These are phyloP conservation scores for Pleurotus sapidus DNA, from an alignment of 768 basidiomycete species.

Conservation along the genomic window DNA sequence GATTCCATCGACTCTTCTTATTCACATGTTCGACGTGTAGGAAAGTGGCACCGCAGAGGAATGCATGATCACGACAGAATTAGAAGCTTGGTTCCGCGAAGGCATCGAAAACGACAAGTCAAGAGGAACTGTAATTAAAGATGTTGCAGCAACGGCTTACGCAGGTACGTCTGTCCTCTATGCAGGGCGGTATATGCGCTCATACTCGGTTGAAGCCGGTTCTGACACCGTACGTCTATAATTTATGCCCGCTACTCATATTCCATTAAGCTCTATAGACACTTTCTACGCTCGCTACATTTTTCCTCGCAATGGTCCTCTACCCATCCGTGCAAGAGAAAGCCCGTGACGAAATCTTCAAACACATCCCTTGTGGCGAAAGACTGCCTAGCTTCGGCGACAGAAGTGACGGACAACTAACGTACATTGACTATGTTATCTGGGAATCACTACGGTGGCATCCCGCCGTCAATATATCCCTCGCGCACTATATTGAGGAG, in stretches of 20 bases:
- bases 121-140: conserved; percentile 14
- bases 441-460: conserved; percentile 18
- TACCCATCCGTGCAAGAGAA: conserved; percentile 17
- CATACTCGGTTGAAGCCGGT: conserved; percentile 6
- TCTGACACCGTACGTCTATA: conserved; percentile 15
- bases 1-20: neutral
- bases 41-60: conserved; percentile 36
- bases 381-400: conserved; percentile 26
- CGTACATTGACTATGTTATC: conserved; percentile 17
- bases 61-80: conserved; percentile 4
- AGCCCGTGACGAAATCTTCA: conserved; percentile 23
- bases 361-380: conserved; percentile 19
- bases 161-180: conserved; percentile 16
- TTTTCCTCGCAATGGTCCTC: conserved; percentile 16
- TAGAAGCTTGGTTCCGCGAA: conserved; percentile 4
- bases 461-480: conserved; percentile 11
- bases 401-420: conserved; percentile 10
- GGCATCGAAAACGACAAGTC: neutral
- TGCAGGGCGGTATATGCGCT: neutral
- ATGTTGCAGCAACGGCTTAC: conserved; percentile 26
- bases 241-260: neutral
- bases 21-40: conserved; percentile 18
- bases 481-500: conserved; percentile 12
- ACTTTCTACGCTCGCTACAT: conserved; percentile 10
- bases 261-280: conserved; percentile 12